phyloP scores from a whole-genome alignment of 768 basidiomycete species.

The Asterophora parasitica region DNA sequence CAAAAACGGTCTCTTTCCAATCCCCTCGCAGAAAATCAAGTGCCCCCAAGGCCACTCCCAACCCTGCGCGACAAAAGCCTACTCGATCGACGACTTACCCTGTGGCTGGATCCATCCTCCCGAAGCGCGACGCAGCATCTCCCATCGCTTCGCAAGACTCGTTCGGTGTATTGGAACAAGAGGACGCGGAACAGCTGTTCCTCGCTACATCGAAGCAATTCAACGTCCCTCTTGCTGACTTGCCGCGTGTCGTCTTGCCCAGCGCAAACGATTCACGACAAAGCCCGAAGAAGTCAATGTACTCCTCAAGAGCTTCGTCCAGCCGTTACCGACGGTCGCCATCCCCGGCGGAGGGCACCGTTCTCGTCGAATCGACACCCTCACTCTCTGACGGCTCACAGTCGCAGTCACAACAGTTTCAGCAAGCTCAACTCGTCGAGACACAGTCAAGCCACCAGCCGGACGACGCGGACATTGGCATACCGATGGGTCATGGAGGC shows the following conservation, averaged over 20 bases:
- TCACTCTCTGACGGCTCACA: constrained; percentile 39
- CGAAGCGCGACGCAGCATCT: constrained; percentile 7
- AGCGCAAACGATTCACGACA: neutral
- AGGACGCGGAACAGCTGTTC: constrained; percentile 40
- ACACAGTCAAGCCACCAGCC: constrained; percentile 17
- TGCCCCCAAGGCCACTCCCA: constrained; percentile 12
- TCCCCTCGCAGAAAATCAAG: constrained; percentile 20
- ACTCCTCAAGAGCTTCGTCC: neutral
- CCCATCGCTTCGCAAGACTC: constrained; percentile 52
- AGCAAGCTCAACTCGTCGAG: constrained; percentile 22
- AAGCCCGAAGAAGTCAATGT: constrained; percentile 3
- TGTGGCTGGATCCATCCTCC: constrained; percentile 1
- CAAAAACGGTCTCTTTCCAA: constrained; percentile 31
- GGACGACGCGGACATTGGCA: constrained; percentile 11
- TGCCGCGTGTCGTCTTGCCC: constrained; percentile 28
- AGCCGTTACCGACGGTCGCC: constrained; percentile 7
- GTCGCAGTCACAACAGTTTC: constrained; percentile 22
- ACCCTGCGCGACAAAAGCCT: constrained; percentile 14
- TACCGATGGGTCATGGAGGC: constrained; percentile 11
- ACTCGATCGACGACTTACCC: constrained; percentile 15
- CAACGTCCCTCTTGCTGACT: constrained; percentile 52
- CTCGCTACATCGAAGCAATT: constrained; percentile 47
- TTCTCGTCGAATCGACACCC: constrained; percentile 54
- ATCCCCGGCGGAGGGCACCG: constrained; percentile 14
- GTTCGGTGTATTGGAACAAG: constrained; percentile 45